Evolutionary conservation across 2,329 filamentous ascomycete species (phyloP), one percentile per base, ranked within the genome.

Genomic region (Colletotrichum spinosum): DNA sequence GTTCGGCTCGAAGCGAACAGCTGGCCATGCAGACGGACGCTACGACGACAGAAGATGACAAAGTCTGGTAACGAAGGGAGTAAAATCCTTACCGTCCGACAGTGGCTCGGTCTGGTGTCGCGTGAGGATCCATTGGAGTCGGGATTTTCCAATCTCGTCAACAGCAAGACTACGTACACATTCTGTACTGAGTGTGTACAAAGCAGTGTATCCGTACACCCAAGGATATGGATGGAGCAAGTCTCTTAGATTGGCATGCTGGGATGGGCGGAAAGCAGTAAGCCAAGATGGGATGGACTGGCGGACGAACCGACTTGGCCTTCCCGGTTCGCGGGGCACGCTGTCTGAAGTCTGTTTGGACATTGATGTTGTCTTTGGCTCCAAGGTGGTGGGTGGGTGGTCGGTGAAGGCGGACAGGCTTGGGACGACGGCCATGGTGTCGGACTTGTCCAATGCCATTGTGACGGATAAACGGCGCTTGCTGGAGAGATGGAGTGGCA

Each of bases 281-380:
- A 37, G 35, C 54, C 54, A 39, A 9, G 54, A 12, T 55, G 52
- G 42, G 54, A 48, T 56, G 0, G 42, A 13, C 35, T 11, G 42
- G 33, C 54, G 54, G 54, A 41, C 54, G 44, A 56, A 56, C 54
- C 44, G 54, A 56, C 42, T 56, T 56, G 42, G 54, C 42, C 41
- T 49, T 56, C 13, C 15, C 12, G 54, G 10, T 51, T 48, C 45
- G n/a, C 17, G 25, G 45, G 45, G 42, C 25, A 25, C 25, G 25
- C 25, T 5, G 25, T 25, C 38, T 41, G 38, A 41, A 41, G 38
- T 13, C 38, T 9, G 38, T 41, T 41, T 15, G 15, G 44, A 17
- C n/a, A 15, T 12, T 17, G 8, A 10, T 17, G 8, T 48, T 10
- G n/a, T 3, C 6, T 41, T 13, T 41, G 39, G 9, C 39, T 25